Base-by-base conservation (phyloP, 768 basidiomycete genomes). In the Mycena rosella region DNA sequence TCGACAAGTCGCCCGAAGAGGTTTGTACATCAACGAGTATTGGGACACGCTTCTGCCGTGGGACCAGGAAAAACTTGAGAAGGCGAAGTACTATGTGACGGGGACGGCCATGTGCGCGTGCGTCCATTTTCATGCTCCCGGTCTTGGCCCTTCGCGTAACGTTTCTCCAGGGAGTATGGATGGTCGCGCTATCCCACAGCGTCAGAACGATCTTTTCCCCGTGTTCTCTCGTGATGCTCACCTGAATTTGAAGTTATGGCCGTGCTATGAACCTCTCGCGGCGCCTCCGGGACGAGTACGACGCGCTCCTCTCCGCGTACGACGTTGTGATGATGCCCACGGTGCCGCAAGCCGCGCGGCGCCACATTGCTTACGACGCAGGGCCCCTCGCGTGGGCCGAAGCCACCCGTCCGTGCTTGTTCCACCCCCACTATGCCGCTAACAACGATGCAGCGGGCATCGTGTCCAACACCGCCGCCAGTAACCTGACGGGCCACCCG, bases 401-500 rank as follows among this genome's bases (percentile, higher is more conserved):
- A 10, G 60, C 52, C 1, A 49, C 64, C 20, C 27, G 55, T 62
- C 58, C 2, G 63, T 38, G 1, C 18, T 36, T 22, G 9, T 26
- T 26, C 10, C 32, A n/a, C 20, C 10, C 38, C 3, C 17, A 24
- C 34, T 42, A 14, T 20, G 36, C 27, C 48, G 22, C 7, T 22
- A 14, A 49, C n/a, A 18, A 8, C 22, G 9, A 56, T 29, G 2
- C 14, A 69, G 68, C 64, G 24, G 68, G 68, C 8, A 55, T 62
- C 42, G 29, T n/a, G 18, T 36, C 62, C n/a, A 65, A 70, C 60
- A 67, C 65, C 29, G 65, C 65, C 27, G 65, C 65, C n/a, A 67
- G 66, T 49, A 71, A 64, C 53, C 27, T 60, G 20, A 78, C 80
- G 0, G 81, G 80, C 3, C 82, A 83, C 57, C 82, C 80, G 15